These are phyloP conservation scores for Herpetospermum pedunculosum DNA, from an alignment of 306 rosid species.

Conservation along the genomic window DNA sequence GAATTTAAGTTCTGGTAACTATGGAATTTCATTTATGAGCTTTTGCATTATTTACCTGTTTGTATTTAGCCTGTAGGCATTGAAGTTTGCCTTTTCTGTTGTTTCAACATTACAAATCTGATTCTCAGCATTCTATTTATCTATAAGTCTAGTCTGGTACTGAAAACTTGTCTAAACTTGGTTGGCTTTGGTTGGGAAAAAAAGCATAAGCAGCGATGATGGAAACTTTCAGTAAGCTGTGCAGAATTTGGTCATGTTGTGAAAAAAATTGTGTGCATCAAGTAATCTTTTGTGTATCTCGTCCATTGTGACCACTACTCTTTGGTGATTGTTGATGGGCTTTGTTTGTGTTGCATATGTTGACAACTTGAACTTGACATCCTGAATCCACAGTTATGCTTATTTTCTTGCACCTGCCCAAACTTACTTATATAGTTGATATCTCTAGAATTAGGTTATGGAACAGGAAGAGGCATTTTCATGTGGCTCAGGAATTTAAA, in stretches of 20 bases:
- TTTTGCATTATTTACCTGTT: not conserved
- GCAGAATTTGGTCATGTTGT: not conserved
- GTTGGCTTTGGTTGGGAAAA: not conserved
- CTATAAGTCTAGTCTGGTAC: not conserved
- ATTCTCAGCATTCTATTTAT: not conserved
- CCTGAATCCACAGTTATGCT: not conserved
- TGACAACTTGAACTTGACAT: not conserved
- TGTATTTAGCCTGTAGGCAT: not conserved
- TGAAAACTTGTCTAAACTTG: not conserved
- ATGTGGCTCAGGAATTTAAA: not conserved
- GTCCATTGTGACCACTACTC: not conserved
- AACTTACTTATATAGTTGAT: not conserved
- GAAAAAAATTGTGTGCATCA: not conserved
- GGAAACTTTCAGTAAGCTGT: not conserved
- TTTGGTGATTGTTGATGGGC: not conserved
- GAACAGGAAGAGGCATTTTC: not conserved
- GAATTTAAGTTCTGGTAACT: constrained; percentile 90
- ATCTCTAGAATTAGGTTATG: not conserved
- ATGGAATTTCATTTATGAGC: constrained; percentile 3
- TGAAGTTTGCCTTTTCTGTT: not conserved
- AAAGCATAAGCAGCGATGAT: not conserved
- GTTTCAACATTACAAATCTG: not conserved
- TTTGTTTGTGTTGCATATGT: not conserved
- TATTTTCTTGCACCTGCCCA: not conserved
- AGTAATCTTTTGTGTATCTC: not conserved